A percentile compares a stretch with the other conserved stretches of the same genome.
Conservation (phyloP, 352 stramenopile species). For the Phytophthora pluvialis region DNA sequence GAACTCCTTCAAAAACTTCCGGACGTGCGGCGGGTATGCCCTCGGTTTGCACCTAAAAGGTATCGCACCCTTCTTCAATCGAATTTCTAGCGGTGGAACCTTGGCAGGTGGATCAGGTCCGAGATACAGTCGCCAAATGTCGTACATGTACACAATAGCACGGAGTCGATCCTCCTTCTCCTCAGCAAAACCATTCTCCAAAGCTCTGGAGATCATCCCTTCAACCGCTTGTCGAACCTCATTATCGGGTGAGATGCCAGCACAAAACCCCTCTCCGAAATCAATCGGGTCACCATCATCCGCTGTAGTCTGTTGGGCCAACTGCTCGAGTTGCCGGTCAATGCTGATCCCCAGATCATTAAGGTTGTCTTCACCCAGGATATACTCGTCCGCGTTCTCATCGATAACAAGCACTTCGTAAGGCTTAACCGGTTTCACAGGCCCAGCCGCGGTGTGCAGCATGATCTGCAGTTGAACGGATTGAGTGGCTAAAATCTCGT, state of each 20-base stretch:
- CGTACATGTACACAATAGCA: conserved; percentile 11
- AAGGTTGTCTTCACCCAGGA: not conserved
- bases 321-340: not conserved
- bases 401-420: not conserved
- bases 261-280: not conserved
- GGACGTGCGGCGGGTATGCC: not conserved
- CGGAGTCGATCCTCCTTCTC: conserved; percentile 1
- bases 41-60: not conserved
- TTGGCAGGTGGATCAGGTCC: conserved; percentile 4
- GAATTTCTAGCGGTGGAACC: not conserved
- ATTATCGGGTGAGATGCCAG: not conserved
- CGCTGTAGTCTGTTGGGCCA: no score
- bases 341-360: not conserved
- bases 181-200: not conserved
- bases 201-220: not conserved
- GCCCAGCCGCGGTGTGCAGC: not conserved
- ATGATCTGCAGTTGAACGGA: not conserved
- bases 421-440: not conserved
- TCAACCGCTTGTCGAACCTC: not conserved
- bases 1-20: not conserved
- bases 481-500: not conserved
- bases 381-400: not conserved
- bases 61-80: not conserved
- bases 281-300: not conserved
- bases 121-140: not conserved